phyloP scores from a whole-genome alignment of 2,329 filamentous ascomycete genomes.

The Nothophaeocryptopus gaeumannii region DNA sequence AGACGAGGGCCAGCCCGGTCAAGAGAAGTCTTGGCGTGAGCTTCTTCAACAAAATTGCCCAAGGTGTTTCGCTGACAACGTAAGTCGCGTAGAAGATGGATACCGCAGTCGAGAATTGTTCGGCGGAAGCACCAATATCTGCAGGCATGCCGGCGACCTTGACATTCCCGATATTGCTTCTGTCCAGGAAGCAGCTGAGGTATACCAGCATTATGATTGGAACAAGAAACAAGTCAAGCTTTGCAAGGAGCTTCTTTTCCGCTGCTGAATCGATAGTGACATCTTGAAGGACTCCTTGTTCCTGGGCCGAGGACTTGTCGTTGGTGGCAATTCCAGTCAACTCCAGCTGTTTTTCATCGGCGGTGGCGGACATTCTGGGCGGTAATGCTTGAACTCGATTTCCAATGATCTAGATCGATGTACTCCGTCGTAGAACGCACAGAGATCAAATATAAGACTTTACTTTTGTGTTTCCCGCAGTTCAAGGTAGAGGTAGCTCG shows the following conservation, averaged over 20 bases:
- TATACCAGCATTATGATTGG: conserved; percentile 58
- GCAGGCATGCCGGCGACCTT: conserved; percentile 43
- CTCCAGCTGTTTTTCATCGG: no score
- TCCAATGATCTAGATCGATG: no score
- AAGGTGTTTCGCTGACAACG: conserved; percentile 49
- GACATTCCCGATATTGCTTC: conserved; percentile 47
- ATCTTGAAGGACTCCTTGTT: conserved; percentile 5
- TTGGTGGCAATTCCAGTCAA: no score
- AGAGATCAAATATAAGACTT: no score
- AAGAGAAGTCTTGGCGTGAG: background rate
- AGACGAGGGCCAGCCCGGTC: conserved; percentile 36
- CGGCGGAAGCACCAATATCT: conserved; percentile 42
- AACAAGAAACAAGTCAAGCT: conserved; percentile 49
- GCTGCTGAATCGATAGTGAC: conserved; percentile 43
- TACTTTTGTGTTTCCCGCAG: no score
- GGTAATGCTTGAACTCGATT: no score
- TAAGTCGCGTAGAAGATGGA: conserved; percentile 49
- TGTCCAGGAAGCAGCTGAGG: conserved; percentile 54
- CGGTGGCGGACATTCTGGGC: no score
- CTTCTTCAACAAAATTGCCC: conserved; percentile 4
- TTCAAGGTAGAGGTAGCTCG: no score
- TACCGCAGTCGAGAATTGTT: conserved; percentile 48
- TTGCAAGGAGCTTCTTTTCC: conserved; percentile 47
- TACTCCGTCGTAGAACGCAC: no score
- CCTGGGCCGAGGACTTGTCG: background rate